A percentile compares a stretch with the other conserved stretches of the same genome.
Evolutionary conservation across 768 basidiomycete species (phyloP).

Genomic region (Trametes cingulata): DNA sequence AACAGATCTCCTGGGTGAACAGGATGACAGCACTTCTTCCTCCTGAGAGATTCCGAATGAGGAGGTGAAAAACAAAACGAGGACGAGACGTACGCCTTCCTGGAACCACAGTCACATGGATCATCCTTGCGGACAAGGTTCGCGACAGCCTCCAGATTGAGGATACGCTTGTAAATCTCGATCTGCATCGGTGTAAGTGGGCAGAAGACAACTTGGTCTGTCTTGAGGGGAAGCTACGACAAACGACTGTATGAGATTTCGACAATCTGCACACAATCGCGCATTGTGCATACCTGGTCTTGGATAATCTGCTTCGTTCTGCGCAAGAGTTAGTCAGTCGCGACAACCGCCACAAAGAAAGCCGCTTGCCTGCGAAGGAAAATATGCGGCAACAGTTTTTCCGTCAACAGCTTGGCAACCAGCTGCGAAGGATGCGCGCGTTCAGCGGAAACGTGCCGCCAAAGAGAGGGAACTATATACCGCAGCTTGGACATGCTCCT

Average conservation of each 20-base stretch:
- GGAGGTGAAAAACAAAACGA: background rate
- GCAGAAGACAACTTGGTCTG: slow-evolving; percentile 92
- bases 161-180: slow-evolving; percentile 68
- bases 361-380: slow-evolving; percentile 71
- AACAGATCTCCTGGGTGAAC: slow-evolving; percentile 57
- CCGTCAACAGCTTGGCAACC: slow-evolving; percentile 61
- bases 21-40: slow-evolving; percentile 59
- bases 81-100: slow-evolving; percentile 42
- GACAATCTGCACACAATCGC: background rate
- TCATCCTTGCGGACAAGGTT: slow-evolving; percentile 73
- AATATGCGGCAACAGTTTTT: slow-evolving; percentile 75
- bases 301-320: slow-evolving; percentile 79
- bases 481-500: slow-evolving; percentile 56
- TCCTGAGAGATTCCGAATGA: slow-evolving; percentile 42
- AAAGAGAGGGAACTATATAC: slow-evolving; percentile 34
- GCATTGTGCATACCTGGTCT: slow-evolving; percentile 61
- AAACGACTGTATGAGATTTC: background rate
- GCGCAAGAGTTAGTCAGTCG: background rate
- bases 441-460: background rate
- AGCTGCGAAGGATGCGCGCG: slow-evolving; percentile 36
- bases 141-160: slow-evolving; percentile 65
- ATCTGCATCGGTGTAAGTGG: slow-evolving; percentile 76
- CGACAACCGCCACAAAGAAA: background rate
- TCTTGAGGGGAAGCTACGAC: slow-evolving; percentile 78
- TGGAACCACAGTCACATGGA: slow-evolving; percentile 69